phyloP scores from a whole-genome alignment of 1,284 basidiomycete genomes.

The Trametes polyzona region DNA sequence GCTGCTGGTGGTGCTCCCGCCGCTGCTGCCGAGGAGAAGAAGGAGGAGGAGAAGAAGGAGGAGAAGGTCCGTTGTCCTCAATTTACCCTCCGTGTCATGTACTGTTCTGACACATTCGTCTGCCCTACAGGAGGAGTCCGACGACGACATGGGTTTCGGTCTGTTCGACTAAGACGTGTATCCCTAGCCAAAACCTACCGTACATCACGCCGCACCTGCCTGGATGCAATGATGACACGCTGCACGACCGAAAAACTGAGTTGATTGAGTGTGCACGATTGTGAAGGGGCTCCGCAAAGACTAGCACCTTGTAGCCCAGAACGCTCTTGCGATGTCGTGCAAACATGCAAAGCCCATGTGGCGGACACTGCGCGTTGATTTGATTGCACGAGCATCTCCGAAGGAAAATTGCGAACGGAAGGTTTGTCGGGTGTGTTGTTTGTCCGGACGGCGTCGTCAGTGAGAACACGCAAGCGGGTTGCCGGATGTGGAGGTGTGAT shows the following conservation, averaged over 20 bases:
- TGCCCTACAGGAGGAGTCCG: conserved; percentile 73
- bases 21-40: conserved; percentile 71
- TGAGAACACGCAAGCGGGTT: background rate
- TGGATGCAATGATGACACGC: conserved; percentile 26
- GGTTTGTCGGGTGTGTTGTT: background rate
- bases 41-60: conserved; percentile 75
- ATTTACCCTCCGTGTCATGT: background rate
- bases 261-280: background rate
- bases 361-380: no score
- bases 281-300: no score
- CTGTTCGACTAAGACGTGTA: conserved; percentile 79
- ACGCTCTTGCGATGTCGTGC: no score
- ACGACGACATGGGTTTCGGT: conserved; percentile 94
- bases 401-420: background rate
- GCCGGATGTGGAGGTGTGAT: background rate
- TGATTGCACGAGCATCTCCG: no score
- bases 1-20: conserved; percentile 63
- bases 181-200: conserved; percentile 23
- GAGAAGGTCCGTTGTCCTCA: conserved; percentile 61
- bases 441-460: background rate
- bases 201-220: conserved; percentile 22
- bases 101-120: conserved; percentile 20
- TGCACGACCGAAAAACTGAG: conserved; percentile 18
- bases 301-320: no score
- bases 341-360: no score